phyloP scores from a whole-genome alignment of 805 yeast species.

The Candida ipomoeae region DNA sequence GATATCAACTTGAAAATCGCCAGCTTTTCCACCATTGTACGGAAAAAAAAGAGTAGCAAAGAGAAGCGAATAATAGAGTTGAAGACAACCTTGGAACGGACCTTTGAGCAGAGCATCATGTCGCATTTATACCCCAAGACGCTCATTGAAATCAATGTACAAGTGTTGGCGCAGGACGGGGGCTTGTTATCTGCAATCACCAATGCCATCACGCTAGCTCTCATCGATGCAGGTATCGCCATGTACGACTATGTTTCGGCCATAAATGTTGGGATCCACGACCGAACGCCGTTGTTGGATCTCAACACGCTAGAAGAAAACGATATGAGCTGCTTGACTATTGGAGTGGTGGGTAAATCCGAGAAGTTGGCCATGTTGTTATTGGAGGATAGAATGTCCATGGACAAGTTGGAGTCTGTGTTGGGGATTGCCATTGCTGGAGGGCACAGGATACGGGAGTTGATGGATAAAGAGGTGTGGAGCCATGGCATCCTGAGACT shows the following conservation, averaged over 20 bases:
- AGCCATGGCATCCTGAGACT: slow-evolving; percentile 62
- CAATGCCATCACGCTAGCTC: slow-evolving; percentile 83
- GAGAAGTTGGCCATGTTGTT: slow-evolving; percentile 74
- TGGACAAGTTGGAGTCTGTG: slow-evolving; percentile 72
- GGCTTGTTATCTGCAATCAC: slow-evolving; percentile 75
- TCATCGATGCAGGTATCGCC: slow-evolving; percentile 93
- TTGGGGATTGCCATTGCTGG: slow-evolving; percentile 85
- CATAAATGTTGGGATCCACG: slow-evolving; percentile 74
- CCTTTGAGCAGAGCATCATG: slow-evolving; percentile 72
- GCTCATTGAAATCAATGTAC: slow-evolving; percentile 65
- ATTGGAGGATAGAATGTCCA: slow-evolving; percentile 78
- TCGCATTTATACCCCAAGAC: slow-evolving; percentile 78
- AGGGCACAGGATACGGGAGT: slow-evolving; percentile 70
- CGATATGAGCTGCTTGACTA: slow-evolving; percentile 75
- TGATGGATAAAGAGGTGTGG: slow-evolving; percentile 84
- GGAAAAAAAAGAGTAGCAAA: slow-evolving; percentile 63
- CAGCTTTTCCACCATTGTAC: slow-evolving; percentile 72
- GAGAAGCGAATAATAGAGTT: slow-evolving; percentile 71
- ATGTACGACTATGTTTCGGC: slow-evolving; percentile 88
- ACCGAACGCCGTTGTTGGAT: slow-evolving; percentile 73
- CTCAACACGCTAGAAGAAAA: slow-evolving; percentile 77
- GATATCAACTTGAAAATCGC: slow-evolving; percentile 68
- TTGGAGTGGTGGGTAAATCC: slow-evolving; percentile 79
- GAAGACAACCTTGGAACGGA: slow-evolving; percentile 60
- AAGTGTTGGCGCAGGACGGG: slow-evolving; percentile 87